These are phyloP conservation scores for Trichosanthes truncata DNA, from an alignment of 306 rosid genomes.

Conservation along the genomic window DNA sequence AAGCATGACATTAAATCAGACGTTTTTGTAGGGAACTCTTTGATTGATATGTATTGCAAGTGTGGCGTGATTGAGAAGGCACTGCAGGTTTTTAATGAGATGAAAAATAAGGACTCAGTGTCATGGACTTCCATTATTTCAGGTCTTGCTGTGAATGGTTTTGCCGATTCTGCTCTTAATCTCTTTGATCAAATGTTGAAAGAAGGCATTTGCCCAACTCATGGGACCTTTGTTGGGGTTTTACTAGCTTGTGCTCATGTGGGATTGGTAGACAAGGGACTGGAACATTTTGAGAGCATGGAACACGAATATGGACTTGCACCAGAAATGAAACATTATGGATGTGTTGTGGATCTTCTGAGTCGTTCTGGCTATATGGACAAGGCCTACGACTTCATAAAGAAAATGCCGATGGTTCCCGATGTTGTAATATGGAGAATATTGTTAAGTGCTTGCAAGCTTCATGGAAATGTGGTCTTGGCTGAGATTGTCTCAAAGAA, in stretches of 20 bases:
- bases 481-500: constrained; percentile 61
- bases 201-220: constrained; percentile 52
- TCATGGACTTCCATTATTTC: constrained; percentile 66
- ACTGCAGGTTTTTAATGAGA: constrained; percentile 47
- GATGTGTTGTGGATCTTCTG: constrained; percentile 68
- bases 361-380: constrained; percentile 70
- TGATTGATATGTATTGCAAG: constrained; percentile 83
- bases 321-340: constrained; percentile 83
- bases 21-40: constrained; percentile 59
- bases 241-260: constrained; percentile 75
- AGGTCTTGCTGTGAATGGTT: constrained; percentile 85
- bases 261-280: constrained; percentile 70
- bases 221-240: constrained; percentile 63
- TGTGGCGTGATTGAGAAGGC: constrained; percentile 77
- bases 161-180: constrained; percentile 49
- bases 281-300: constrained; percentile 65
- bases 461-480: constrained; percentile 60
- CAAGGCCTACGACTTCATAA: constrained; percentile 59
- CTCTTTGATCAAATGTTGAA: constrained; percentile 51
- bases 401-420: constrained; percentile 52
- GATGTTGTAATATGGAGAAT: constrained; percentile 74
- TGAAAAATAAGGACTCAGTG: constrained; percentile 52
- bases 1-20: constrained; percentile 50
- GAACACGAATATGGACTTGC: constrained; percentile 43
- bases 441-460: constrained; percentile 63